phyloP scores from a whole-genome alignment of 176 grass and related monocot species.

The Avena atlantica region DNA sequence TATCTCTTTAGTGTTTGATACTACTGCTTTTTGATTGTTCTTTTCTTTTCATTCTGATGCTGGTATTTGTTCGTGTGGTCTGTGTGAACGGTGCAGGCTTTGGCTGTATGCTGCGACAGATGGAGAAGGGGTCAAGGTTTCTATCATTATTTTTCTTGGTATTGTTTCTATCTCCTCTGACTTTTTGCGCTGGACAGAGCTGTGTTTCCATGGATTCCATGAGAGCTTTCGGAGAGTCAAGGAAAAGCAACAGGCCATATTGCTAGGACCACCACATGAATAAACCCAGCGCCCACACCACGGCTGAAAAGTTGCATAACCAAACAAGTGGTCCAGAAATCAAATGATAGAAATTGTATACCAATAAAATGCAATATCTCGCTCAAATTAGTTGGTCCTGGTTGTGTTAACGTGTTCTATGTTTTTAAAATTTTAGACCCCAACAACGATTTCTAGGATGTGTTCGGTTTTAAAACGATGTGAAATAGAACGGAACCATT shows the following conservation, averaged over 20 bases:
- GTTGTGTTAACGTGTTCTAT: neutral
- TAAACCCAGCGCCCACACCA: conserved; percentile 35
- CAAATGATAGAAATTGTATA: conserved; percentile 7
- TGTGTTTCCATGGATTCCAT: conserved; percentile 47
- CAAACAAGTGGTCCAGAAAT: conserved; percentile 30
- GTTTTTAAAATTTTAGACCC: neutral
- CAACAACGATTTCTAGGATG: too few relatives aligned
- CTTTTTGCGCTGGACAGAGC: conserved; percentile 25
- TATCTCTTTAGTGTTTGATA: neutral
- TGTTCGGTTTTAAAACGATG: too few relatives aligned
- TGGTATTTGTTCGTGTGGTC: conserved; percentile 34
- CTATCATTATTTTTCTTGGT: conserved; percentile 24
- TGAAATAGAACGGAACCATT: too few relatives aligned
- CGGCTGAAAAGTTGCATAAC: conserved; percentile 13
- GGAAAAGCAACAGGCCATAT: conserved; percentile 43
- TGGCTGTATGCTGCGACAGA: conserved; percentile 38
- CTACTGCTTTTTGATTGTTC: conserved; percentile 22
- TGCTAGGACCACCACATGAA: conserved; percentile 54
- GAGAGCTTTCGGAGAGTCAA: conserved; percentile 44
- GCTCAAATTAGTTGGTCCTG: neutral
- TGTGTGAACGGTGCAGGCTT: conserved; percentile 41
- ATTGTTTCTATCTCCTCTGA: conserved; percentile 59
- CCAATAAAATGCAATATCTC: neutral
- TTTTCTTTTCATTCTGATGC: neutral
- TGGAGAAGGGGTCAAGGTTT: conserved; percentile 36